Base-by-base conservation (phyloP, 2,329 filamentous ascomycete genomes). In the Ilyonectria destructans region DNA sequence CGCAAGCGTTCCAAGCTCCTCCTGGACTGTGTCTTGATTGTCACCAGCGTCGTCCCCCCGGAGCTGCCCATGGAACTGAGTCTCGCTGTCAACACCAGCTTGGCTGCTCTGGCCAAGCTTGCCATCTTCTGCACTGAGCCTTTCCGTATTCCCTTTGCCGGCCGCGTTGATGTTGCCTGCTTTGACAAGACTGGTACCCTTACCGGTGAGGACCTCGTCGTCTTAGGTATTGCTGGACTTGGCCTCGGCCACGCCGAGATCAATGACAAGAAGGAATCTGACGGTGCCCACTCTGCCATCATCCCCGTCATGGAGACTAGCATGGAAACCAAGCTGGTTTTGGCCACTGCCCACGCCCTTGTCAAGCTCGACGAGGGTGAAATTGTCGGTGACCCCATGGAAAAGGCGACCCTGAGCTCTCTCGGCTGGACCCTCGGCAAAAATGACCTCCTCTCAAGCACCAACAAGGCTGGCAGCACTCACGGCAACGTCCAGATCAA, bases 111-210 rank as follows among this genome's bases (percentile, higher is more conserved):
- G 43, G 97, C 95, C 83, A 97, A 96, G 81, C 96, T 92, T 75
- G 96, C 97, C 68, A 99, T 99, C 77, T 99, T 97, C 86, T 99
- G 96, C 80, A 99, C 96, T 2, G 97, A 99, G 81, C 96, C 96
- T 31, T 99, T 99, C 90, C 92, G 96, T 64, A 99, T 99, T 77
- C 97, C 97, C 1, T 98, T 93, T 75, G 97, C 95, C 73, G 96
- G 96, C 35, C 93, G 96, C 71, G 93, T 99, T 67, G 97, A 99
- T 80, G 89, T 99, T 61, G 95, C 96, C 70, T 99, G 96, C 84
- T 99, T 99, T 74, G 96, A 99, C 83, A 99, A 99, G 87, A 99
- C 96, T 13, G 96, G 96, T 73, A 99, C 96, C 1, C 84, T 99
- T 67, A 99, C 96, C 43, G 96, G 96, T 57, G 96, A 99, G 80